Base-by-base conservation (phyloP, 352 stramenopile species). In the Phytopythium montanum region DNA sequence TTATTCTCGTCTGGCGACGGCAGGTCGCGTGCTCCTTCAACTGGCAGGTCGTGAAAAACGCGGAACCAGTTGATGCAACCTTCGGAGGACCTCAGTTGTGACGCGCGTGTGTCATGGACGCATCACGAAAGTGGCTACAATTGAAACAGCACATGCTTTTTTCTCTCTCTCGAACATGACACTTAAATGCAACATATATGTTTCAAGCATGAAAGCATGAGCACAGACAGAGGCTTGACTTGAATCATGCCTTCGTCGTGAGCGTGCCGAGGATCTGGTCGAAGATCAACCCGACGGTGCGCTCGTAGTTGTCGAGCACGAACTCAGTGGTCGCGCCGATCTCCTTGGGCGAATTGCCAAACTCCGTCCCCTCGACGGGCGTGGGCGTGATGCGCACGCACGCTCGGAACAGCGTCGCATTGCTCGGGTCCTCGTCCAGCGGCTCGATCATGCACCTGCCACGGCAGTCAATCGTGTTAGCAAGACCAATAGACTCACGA, bases 381-480 rank as follows among this genome's bases (percentile, higher is more conserved):
- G 41, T 71, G 5, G 75, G 75, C 2, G 69, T 69, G 63, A 82
- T 82, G 16, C 77, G 72, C 50, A 76, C 70, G 39, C 75, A 82
- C 18, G 68, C 61, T n/a, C 73, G 70, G 50, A 75, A 82, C 19
- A 85, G 57, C 34, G 73, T 83, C 31, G 68, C 55, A 23, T 79
- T 72, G n/a, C 69, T 31, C 4, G 69, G 68, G 48, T 81, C 71
- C 5, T 72, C 56, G 16, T 69, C 31, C 9, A 64, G 59, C 5
- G 76, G 70, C 61, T 86, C 73, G 28, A 86, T 79, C 13, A 80
- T 68, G 45, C 62, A 71, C 69, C 72, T 85, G n/a, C 14, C 49
- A 34, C 21, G 19, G 18, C 41, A 31, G 19, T 52, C 21, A 5
- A 56, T 14, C 16, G 8, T 19, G 21, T 36, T n/a, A 61, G 21